Percentiles rank a stretch among this genome's conserved stretches.
These are phyloP conservation scores for Amanita phalloides DNA, from an alignment of 768 basidiomycete genomes.

Conservation along the genomic window DNA sequence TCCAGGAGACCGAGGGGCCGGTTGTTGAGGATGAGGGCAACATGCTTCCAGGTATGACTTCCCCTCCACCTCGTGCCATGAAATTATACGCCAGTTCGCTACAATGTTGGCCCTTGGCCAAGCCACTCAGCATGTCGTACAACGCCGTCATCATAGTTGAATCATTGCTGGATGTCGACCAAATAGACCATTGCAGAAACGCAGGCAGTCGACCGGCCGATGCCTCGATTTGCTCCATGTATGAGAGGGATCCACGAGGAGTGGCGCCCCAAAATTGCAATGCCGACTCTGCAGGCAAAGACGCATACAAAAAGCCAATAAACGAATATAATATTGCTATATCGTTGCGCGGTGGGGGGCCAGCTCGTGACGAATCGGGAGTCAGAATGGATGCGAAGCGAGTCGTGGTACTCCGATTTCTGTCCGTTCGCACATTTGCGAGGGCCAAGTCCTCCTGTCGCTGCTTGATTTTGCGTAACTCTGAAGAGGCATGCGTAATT, in stretches of 20 bases:
- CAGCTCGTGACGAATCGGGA: constrained; percentile 27
- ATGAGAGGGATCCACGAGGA: constrained; percentile 33
- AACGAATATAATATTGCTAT: constrained; percentile 78
- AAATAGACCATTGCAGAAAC: constrained; percentile 10
- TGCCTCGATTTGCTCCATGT: constrained; percentile 52
- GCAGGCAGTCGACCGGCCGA: constrained; percentile 49
- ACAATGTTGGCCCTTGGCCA: constrained; percentile 76
- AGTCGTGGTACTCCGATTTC: constrained; percentile 40
- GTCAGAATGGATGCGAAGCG: constrained; percentile 32
- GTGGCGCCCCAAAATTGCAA: constrained; percentile 82
- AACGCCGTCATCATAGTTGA: constrained; percentile 65
- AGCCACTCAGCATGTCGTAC: constrained; percentile 82
- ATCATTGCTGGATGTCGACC: constrained; percentile 48
- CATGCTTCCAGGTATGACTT: constrained; percentile 52
- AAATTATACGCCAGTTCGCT: constrained; percentile 87
- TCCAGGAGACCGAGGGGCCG: constrained; percentile 67
- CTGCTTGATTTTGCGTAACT: constrained; percentile 79
- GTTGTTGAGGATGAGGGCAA: constrained; percentile 38
- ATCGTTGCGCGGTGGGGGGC: constrained; percentile 58
- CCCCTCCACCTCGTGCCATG: constrained; percentile 65
- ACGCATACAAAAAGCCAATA: constrained; percentile 70
- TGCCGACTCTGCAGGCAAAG: constrained; percentile 64
- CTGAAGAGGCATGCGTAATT: constrained; percentile 69
- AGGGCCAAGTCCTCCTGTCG: constrained; percentile 78
- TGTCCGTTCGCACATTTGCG: constrained; percentile 54